Evolutionary conservation across 768 basidiomycete genomes (phyloP), one percentile per base, ranked within the genome.

Genomic region (Russula earlei): DNA sequence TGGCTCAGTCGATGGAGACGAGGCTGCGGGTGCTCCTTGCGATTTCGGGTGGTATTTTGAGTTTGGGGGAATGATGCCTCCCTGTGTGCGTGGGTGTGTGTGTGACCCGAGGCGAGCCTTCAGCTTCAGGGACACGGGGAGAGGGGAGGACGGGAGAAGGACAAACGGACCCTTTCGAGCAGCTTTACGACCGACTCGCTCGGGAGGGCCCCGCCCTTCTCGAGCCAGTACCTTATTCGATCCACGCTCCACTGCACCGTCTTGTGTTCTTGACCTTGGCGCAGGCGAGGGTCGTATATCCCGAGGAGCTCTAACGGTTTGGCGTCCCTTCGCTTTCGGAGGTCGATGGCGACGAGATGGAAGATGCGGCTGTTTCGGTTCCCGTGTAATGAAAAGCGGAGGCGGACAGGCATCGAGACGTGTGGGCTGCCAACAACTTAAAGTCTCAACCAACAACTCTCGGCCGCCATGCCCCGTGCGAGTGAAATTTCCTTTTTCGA

Each of bases 201-300:
- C 1, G 95, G 95, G 57, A 79, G 69, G 33, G 95, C 95, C 0
- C 93, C 94, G 34, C 59, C 62, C 17, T 85, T 81, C 33, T 77
- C 77, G 37, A 97, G 69, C 95, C 95, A 98, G 66, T 89, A 91
- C 56, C 78, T 77, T 68, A 98, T 90, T 67, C 95, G 81, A 63
- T 89, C 84, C 24, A 85, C 84, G 69, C 91, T 92, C 93, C 94
- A 97, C 63, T 85, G 79, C 54, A 97, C 75, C 33, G 79, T 82
- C 71, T 93, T 95, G 62, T 80, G 76, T 22, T 72, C 69, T 56
- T 75, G 68, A 36, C 75, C 77, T 17, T 67, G 74, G 48, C 68
- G 69, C 44, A 81, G 70, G 60, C 77, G 81, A 4, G 91, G 92
- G 68, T 90, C 76, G 73, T 87, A 96, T 45, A 87, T 75, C 31